Evolutionary conservation across 1,284 basidiomycete species (phyloP), one percentile per base, ranked within the genome.

Genomic region (Leccinum pachyderme): DNA sequence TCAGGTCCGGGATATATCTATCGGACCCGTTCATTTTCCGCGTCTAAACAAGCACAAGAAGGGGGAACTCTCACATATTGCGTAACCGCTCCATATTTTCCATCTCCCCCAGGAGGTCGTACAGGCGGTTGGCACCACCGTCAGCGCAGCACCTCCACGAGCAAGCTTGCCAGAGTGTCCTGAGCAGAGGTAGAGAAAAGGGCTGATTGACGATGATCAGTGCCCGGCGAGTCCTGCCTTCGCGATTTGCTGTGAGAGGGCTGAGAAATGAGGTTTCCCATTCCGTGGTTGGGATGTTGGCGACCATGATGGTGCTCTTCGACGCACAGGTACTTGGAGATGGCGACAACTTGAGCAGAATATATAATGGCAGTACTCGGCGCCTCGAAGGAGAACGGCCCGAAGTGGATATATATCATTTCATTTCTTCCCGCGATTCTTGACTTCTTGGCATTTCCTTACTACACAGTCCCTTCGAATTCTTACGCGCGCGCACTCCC

Each of bases 201-300:
- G 92, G 89, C 60, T 95, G 92, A 69, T 98, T 96, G 56, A 97
- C 81, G 61, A 97, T 86, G 63, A 97, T 86, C 55, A 96, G 76
- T 0, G 89, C 91, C 55, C 76, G 63, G 24, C 35, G 54, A 18
- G 28, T 51, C 6, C 5, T 39, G 31, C 41, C 47, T 3, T 52
- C 39, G 9, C 32, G 18, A 44, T 58, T 39, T 22, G 55, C 45
- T 9, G 57, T 35, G 7, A 47, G 53, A 24, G 70, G 64, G 50
- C 69, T 68, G 54, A 79, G 65, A 61, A 80, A 80, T 25, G 70
- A 64, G 4, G 72, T 67, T 37, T 64, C 61, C 74, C 74, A 76
- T 55, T 71, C 58, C 7, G 59, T 49, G 39, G 49, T 28, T 18
- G 25, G 43, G 52, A 27, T 0, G 37, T 44, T 33, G 1, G 52